These are phyloP conservation scores for Casuarina cunninghamiana DNA, from an alignment of 306 rosid genomes.

Conservation along the genomic window DNA sequence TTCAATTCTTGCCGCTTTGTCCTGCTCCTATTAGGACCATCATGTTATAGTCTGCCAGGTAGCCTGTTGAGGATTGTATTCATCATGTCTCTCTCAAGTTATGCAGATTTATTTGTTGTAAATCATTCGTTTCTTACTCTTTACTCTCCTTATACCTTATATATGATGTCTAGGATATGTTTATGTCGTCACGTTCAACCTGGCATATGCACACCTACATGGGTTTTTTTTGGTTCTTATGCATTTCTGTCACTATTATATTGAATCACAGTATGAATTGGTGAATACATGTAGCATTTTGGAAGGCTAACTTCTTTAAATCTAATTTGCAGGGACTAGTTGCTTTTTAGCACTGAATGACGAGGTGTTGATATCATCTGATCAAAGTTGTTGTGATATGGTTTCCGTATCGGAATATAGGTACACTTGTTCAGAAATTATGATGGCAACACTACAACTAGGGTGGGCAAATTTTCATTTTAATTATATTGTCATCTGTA, in stretches of 20 bases:
- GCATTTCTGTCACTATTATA: neutral
- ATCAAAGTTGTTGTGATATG: constrained; percentile 26
- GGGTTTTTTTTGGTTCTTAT: neutral
- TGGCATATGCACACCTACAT: neutral
- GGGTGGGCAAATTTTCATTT: neutral
- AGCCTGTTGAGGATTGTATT: neutral
- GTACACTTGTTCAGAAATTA: neutral
- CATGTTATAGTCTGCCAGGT: neutral
- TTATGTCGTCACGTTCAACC: neutral
- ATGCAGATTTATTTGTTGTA: neutral
- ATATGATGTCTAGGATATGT: neutral
- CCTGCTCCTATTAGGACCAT: neutral
- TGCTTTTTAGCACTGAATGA: constrained; percentile 7
- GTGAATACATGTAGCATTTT: neutral
- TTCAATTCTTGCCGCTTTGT: neutral
- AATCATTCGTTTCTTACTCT: neutral
- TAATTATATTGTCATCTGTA: neutral
- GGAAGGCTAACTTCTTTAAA: constrained; percentile 20
- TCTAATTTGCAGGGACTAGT: constrained; percentile 66
- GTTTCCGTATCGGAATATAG: constrained; percentile 16
- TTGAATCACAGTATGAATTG: neutral
- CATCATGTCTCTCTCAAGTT: neutral
- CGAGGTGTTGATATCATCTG: constrained; percentile 28
- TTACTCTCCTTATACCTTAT: neutral
- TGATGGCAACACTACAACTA: neutral